Conservation (phyloP, 108 stramenopile species). For the Nannochloropsis granulata region DNA sequence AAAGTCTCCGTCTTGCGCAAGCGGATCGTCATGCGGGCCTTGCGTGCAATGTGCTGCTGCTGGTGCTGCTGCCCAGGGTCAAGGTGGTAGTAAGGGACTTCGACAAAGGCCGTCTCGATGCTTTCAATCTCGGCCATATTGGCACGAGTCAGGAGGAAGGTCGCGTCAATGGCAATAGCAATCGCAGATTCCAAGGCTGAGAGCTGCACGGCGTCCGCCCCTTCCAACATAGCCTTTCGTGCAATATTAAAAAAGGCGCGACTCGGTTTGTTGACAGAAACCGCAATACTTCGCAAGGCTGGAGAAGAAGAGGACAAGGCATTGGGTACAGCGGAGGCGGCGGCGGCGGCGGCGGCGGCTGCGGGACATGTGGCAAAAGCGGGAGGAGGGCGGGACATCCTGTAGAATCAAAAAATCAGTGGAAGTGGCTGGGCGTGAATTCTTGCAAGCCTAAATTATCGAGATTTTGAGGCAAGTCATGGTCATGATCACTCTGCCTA, state of each 20-base stretch:
- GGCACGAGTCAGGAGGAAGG: background rate
- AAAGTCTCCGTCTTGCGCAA: background rate
- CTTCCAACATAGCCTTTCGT: background rate
- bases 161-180: background rate
- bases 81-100: background rate
- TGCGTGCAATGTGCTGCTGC: background rate
- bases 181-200: background rate
- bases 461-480: no score
- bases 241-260: background rate
- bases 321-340: no score
- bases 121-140: background rate
- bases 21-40: background rate
- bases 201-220: background rate
- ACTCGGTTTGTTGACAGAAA: background rate
- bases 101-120: background rate
- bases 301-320: no score
- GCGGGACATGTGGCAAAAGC: no score
- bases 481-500: no score
- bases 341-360: no score
- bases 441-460: no score
- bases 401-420: no score
- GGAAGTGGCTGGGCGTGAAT: no score
- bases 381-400: no score
- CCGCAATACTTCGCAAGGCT: background rate
- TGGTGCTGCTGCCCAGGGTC: background rate